Conservation (phyloP, 164 flowering plant genomes). For the Amborella trichopoda region DNA sequence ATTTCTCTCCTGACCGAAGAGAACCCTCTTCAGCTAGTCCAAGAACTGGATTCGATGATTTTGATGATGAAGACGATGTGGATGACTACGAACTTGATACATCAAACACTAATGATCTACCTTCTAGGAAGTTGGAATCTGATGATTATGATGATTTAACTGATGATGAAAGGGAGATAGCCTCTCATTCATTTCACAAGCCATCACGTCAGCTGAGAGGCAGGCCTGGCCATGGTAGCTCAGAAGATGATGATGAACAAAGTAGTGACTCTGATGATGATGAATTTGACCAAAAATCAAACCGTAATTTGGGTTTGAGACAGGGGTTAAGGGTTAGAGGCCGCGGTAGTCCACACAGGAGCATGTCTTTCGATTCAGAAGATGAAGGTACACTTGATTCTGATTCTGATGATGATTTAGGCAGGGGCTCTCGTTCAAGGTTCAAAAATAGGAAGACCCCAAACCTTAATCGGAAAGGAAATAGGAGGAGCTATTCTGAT, state of each 20-base stretch:
- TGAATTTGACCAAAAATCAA: conserved; percentile 41
- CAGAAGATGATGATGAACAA: conserved; percentile 22
- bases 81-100: conserved; percentile 74
- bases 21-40: conserved; percentile 6
- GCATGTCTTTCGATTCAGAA: conserved; percentile 41
- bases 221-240: conserved; percentile 21
- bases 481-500: conserved; percentile 15
- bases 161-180: conserved; percentile 6
- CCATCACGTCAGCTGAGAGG: conserved; percentile 13
- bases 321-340: conserved; percentile 23
- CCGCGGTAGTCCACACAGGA: conserved; percentile 18
- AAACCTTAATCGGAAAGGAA: conserved; percentile 15
- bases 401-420: conserved; percentile 29
- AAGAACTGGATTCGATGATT: conserved; percentile 75
- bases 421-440: conserved; percentile 15
- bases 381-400: conserved; percentile 32
- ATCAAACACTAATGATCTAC: too few species aligned
- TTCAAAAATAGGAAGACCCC: conserved; percentile 11
- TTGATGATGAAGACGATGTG: conserved; percentile 78
- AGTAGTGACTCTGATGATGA: conserved; percentile 50
- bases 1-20: conserved; percentile 18
- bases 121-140: conserved; percentile 33
- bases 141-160: conserved; percentile 42
- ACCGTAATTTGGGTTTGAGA: conserved; percentile 53
- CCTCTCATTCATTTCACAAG: conserved; percentile 11